Evolutionary conservation across 2,329 filamentous ascomycete species (phyloP).

Genomic region (Aspergillus sp.): DNA sequence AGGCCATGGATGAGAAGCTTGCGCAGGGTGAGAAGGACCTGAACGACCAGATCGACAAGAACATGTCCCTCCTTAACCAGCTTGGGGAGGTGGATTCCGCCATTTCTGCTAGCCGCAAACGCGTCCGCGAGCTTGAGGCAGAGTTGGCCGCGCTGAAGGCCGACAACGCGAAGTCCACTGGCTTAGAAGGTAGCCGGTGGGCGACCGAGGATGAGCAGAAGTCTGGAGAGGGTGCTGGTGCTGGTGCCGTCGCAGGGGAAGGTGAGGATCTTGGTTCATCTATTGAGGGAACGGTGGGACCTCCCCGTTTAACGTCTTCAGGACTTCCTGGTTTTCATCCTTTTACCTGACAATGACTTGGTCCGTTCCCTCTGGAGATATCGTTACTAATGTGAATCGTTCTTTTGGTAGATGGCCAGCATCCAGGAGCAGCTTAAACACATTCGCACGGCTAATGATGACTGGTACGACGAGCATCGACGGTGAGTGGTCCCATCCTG

Average conservation of each 20-base stretch:
- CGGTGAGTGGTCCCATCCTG: conserved; percentile 28
- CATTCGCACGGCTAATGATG: conserved; percentile 44
- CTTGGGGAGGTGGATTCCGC: conserved; percentile 37
- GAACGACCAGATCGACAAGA: conserved; percentile 41
- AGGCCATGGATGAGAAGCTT: conserved; percentile 32
- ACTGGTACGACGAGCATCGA: conserved; percentile 43
- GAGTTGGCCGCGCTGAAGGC: conserved; percentile 36
- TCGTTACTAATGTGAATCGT: conserved; percentile 10
- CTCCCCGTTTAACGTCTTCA: conserved; percentile 35
- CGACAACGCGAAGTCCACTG: conserved; percentile 26
- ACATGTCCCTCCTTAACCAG: conserved; percentile 38
- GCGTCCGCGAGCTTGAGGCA: conserved; percentile 38
- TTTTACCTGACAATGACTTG: conserved; percentile 23
- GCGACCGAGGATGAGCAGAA: conserved; percentile 31
- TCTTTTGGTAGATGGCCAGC: conserved; percentile 43
- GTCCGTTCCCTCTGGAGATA: conserved; percentile 14
- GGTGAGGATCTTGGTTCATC: conserved; percentile 48
- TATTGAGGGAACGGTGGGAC: conserved; percentile 48
- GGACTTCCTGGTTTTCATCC: conserved; percentile 29
- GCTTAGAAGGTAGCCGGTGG: conserved; percentile 42
- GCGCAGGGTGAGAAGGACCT: conserved; percentile 33
- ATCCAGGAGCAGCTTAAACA: conserved; percentile 47
- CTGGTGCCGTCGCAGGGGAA: conserved; percentile 38
- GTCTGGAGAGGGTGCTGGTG: conserved; percentile 30
- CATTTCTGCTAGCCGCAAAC: conserved; percentile 34